Evolutionary conservation across 495 filamentous ascomycete species (phyloP), one percentile per base, ranked within the genome.

Genomic region (Hyaloscypha variabilis): DNA sequence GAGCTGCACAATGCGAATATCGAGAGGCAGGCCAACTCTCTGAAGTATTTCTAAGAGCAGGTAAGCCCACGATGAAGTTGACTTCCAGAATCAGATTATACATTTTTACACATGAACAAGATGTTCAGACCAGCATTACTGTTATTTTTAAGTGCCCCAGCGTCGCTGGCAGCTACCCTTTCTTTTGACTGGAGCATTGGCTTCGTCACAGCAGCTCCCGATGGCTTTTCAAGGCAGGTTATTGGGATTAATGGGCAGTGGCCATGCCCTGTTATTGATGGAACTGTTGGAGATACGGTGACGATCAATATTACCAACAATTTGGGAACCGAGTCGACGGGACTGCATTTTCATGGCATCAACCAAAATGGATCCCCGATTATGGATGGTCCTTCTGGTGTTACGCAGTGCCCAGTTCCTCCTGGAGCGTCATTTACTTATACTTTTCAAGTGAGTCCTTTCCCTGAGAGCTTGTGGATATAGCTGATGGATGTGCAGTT

Each of bases 331-430:
- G 78, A 92, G 72, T 83, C 78, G n/a, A 88, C 90, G 4, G 85
- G 84, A 36, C 76, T 94, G 3, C 91, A 95, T 78, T 95, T 88
- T 73, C 91, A 95, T 72, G 91, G 91, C 24, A 81, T 94, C 72
- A 91, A 84, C 73, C 90, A 92, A 73, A 82, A 89, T 69, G 82
- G 80, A 25, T 89, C 88, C 8, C 85, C 80, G 17, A 74, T 81
- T 13, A 94, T 94, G 91, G 91, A 95, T 70, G 91, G 91, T 0
- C 80, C 91, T 14, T 79, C 83, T 2, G 84, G 85, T 57, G 83
- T 85, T 21, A 88, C 85, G 5, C 91, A 94, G 69, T 94, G 91
- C 65, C 81, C 88, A 6, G 75, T 93, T 10, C 71, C 71, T 30
- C 74, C 77, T 1, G 77, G 77, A 26, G n/a, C 24, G 30, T 69